Conservation (phyloP, 108 stramenopile genomes). For the Cyclotella baltica region DNA sequence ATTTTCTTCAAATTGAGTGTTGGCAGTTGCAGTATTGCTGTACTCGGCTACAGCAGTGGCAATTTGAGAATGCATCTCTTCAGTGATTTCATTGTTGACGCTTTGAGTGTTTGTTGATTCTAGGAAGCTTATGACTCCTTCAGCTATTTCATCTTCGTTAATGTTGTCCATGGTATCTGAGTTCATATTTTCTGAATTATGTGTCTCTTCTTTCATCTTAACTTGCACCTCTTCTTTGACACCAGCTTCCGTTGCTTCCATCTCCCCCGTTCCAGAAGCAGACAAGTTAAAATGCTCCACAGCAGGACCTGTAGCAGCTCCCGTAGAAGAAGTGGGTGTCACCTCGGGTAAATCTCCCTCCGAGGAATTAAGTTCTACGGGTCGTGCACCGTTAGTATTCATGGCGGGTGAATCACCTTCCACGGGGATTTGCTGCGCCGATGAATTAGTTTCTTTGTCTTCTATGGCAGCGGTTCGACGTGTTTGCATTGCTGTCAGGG, state of each 20-base stretch:
- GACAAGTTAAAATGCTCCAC: constrained; percentile 11
- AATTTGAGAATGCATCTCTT: not conserved
- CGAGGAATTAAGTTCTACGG: not conserved
- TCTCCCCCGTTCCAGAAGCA: not conserved
- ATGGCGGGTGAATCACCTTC: no score
- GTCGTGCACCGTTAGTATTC: no score
- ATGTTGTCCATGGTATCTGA: not conserved
- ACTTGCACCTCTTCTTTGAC: not conserved
- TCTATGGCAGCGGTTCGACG: no score
- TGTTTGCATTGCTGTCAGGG: no score
- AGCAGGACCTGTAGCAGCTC: constrained; percentile 1
- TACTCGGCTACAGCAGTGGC: not conserved
- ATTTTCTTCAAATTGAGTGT: not conserved
- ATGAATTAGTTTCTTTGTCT: no score
- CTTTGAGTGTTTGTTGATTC: not conserved
- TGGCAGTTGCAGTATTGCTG: not conserved
- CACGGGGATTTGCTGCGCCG: no score
- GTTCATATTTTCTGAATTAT: not conserved
- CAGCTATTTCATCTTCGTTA: constrained; percentile 18
- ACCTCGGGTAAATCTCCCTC: constrained; percentile 6
- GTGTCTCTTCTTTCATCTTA: not conserved
- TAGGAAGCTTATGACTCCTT: not conserved
- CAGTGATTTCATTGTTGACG: not conserved
- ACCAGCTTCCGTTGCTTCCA: not conserved
- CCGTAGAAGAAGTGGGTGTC: constrained; percentile 9